phyloP scores from a whole-genome alignment of 305 asterid species.

The Coffea humblotiana region DNA sequence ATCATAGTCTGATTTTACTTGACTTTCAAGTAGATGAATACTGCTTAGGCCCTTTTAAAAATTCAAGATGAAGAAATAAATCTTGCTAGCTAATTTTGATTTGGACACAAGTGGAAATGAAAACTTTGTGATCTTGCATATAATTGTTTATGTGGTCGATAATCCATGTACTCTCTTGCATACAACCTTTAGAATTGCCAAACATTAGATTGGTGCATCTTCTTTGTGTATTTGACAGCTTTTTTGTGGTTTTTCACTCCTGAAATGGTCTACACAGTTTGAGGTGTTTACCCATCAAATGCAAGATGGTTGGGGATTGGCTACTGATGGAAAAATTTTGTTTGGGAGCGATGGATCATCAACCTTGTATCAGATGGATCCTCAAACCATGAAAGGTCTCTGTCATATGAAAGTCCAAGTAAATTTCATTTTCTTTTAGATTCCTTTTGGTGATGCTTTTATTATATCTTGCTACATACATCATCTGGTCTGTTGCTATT shows the following conservation, averaged over 20 bases:
- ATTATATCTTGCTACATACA: not conserved
- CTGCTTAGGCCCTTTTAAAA: not conserved
- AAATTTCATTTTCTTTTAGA: slow-evolving; percentile 2
- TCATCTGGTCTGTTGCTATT: not conserved
- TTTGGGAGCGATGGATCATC: slow-evolving; percentile 94
- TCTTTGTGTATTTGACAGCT: not conserved
- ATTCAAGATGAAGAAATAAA: not conserved
- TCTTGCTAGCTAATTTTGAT: not conserved
- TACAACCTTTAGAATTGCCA: not conserved
- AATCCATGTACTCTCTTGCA: not conserved
- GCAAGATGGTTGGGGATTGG: slow-evolving; percentile 96
- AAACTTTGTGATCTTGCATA: not conserved
- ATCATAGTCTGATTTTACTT: not conserved
- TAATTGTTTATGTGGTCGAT: not conserved
- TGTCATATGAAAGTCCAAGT: slow-evolving; percentile 14
- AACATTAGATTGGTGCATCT: not conserved
- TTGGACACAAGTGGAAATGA: not conserved
- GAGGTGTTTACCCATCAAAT: slow-evolving; percentile 57
- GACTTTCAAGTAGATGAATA: not conserved
- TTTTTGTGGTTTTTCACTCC: slow-evolving; percentile 1
- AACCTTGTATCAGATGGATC: slow-evolving; percentile 69
- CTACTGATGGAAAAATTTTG: slow-evolving; percentile 69
- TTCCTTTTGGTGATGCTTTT: too few species aligned
- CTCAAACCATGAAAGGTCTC: slow-evolving; percentile 63
- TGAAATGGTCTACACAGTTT: slow-evolving; percentile 37